These are phyloP conservation scores for Talaromyces sp. DNA, from an alignment of 2,329 filamentous ascomycete species.

Conservation along the genomic window DNA sequence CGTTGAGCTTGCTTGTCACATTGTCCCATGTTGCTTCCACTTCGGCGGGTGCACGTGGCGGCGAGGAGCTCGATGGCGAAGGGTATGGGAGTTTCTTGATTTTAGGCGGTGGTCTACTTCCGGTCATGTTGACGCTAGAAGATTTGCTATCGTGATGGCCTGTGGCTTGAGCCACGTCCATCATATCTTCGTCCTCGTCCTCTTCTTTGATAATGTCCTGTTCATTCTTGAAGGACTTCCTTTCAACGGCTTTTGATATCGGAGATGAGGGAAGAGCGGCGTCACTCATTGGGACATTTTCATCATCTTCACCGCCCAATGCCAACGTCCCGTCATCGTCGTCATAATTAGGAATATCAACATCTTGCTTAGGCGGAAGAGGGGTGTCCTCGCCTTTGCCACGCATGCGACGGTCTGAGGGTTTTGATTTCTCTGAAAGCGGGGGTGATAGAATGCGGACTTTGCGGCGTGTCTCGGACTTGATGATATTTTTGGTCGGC, in stretches of 20 bases:
- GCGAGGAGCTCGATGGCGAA: slow-evolving; percentile 73
- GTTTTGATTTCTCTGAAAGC: slow-evolving; percentile 51
- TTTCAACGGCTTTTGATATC: slow-evolving; percentile 70
- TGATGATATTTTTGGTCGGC: slow-evolving; percentile 61
- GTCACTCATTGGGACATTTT: slow-evolving; percentile 77
- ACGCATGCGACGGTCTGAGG: slow-evolving; percentile 51
- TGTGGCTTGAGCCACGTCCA: slow-evolving; percentile 78
- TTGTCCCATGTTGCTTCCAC: slow-evolving; percentile 87
- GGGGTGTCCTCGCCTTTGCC: slow-evolving; percentile 44
- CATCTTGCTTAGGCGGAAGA: slow-evolving; percentile 44
- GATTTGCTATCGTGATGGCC: slow-evolving; percentile 61
- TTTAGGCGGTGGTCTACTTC: slow-evolving; percentile 73
- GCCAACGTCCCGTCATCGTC: slow-evolving; percentile 59
- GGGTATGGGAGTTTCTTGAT: slow-evolving; percentile 66
- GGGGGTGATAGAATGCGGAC: slow-evolving; percentile 76
- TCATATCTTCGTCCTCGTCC: slow-evolving; percentile 69
- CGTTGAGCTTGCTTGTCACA: slow-evolving; percentile 79
- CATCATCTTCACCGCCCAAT: slow-evolving; percentile 62
- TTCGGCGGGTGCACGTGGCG: slow-evolving; percentile 57
- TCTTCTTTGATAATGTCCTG: slow-evolving; percentile 63
- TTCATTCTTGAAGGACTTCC: slow-evolving; percentile 63
- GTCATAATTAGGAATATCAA: slow-evolving; percentile 26
- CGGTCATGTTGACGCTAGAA: slow-evolving; percentile 78
- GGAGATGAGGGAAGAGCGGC: slow-evolving; percentile 77
- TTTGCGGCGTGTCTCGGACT: slow-evolving; percentile 73